These are phyloP conservation scores for Teratosphaeria pseudoeucalypti DNA, from an alignment of 2,329 filamentous ascomycete genomes.

Conservation along the genomic window DNA sequence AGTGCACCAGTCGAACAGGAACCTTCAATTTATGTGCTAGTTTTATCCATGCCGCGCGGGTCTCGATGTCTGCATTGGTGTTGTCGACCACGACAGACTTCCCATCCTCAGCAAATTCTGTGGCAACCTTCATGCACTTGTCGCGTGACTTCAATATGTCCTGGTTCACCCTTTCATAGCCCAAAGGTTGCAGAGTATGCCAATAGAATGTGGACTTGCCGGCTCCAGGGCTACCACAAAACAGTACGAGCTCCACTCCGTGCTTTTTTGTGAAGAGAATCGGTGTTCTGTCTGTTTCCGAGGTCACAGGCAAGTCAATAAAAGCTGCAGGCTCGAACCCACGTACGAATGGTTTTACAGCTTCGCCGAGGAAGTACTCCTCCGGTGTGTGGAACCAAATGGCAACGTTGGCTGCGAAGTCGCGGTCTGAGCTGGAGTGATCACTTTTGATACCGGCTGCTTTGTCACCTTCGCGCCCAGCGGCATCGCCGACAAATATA, in stretches of 20 bases:
- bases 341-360: conserved; percentile 54
- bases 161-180: conserved; percentile 81
- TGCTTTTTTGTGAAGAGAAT: conserved; percentile 48
- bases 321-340: conserved; percentile 61
- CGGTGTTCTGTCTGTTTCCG: conserved; percentile 22
- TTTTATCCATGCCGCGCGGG: conserved; percentile 65
- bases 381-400: conserved; percentile 79
- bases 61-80: conserved; percentile 79
- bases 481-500: conserved; percentile 85
- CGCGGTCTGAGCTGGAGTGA: conserved; percentile 52
- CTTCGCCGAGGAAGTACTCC: conserved; percentile 71
- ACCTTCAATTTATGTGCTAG: conserved; percentile 61
- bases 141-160: conserved; percentile 68
- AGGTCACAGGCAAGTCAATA: conserved; percentile 24
- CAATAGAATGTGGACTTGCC: conserved; percentile 91
- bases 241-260: conserved; percentile 64
- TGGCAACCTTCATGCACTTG: conserved; percentile 60
- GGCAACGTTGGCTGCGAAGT: conserved; percentile 77
- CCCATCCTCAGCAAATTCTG: conserved; percentile 49
- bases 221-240: conserved; percentile 78
- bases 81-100: conserved; percentile 77
- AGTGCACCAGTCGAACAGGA: conserved; percentile 75
- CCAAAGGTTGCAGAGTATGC: conserved; percentile 63
- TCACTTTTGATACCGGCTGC: conserved; percentile 39
- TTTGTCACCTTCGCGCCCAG: conserved; percentile 37